Evolutionary conservation across 352 stramenopile species (phyloP).

Genomic region (Phytophthora sojae): DNA sequence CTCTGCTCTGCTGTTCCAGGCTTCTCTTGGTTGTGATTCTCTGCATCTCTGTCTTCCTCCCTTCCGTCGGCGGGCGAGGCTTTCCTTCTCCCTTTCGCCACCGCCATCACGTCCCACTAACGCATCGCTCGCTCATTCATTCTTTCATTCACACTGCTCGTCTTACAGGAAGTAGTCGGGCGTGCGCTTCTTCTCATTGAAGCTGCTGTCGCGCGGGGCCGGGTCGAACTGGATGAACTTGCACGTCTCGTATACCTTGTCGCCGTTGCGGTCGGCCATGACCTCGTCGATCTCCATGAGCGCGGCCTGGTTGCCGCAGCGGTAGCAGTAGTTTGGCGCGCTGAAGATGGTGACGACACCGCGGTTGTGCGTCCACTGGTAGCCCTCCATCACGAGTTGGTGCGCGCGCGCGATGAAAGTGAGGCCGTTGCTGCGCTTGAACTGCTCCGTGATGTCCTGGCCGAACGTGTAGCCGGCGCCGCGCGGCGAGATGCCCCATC

Average conservation of each 20-base stretch:
- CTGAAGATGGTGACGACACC: slow-evolving; percentile 94
- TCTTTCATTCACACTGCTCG: background rate
- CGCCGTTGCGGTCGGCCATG: slow-evolving; percentile 86
- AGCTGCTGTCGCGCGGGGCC: slow-evolving; percentile 90
- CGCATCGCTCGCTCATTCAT: background rate
- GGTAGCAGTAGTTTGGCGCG: slow-evolving; percentile 96
- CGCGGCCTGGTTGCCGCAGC: slow-evolving; percentile 96
- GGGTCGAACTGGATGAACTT: slow-evolving; percentile 94
- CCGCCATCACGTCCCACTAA: background rate
- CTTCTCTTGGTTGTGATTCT: slow-evolving; percentile 33
- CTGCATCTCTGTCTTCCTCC: slow-evolving; percentile 17
- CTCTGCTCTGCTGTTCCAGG: slow-evolving; percentile 6
- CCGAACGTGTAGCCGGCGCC: slow-evolving; percentile 90
- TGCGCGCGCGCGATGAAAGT: slow-evolving; percentile 89
- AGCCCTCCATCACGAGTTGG: slow-evolving; percentile 95
- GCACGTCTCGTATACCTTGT: slow-evolving; percentile 93
- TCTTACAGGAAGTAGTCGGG: slow-evolving; percentile 91
- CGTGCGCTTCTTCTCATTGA: slow-evolving; percentile 93
- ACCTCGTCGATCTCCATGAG: slow-evolving; percentile 96
- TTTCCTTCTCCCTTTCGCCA: background rate
- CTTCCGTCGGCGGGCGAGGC: background rate
- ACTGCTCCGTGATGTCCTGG: slow-evolving; percentile 90
- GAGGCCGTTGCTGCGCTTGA: slow-evolving; percentile 90
- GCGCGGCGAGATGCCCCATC: slow-evolving; percentile 89
- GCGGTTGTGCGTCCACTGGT: slow-evolving; percentile 94